Evolutionary conservation across 768 basidiomycete species (phyloP).

Genomic region (Boletellus emodensis): DNA sequence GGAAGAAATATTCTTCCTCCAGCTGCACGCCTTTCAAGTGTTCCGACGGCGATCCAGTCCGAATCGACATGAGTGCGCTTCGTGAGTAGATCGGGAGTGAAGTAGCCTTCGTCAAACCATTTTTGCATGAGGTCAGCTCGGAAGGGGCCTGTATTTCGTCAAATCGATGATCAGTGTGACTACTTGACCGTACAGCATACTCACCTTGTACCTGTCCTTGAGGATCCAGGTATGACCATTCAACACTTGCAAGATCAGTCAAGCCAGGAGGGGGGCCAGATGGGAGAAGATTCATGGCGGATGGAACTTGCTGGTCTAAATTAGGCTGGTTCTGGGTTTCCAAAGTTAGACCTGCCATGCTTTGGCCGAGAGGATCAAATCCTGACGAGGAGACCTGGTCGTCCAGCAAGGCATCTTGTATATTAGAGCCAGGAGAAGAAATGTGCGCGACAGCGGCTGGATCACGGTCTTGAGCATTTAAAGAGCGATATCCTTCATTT

Average conservation of each 20-base stretch:
- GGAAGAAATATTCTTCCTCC: slow-evolving; percentile 63
- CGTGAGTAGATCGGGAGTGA: slow-evolving; percentile 77
- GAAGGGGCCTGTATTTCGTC: slow-evolving; percentile 68
- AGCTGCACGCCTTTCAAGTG: slow-evolving; percentile 48
- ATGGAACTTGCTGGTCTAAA: slow-evolving; percentile 1
- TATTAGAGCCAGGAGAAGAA: slow-evolving; percentile 10
- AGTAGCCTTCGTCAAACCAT: slow-evolving; percentile 91
- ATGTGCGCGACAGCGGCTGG: slow-evolving; percentile 6
- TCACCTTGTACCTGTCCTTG: slow-evolving; percentile 88
- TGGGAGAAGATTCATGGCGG: slow-evolving; percentile 14
- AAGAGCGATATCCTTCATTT: slow-evolving; percentile 3
- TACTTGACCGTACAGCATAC: slow-evolving; percentile 2
- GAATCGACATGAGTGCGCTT: slow-evolving; percentile 69
- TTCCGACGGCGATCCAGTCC: slow-evolving; percentile 64
- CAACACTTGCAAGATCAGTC: slow-evolving; percentile 54
- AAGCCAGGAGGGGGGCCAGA: slow-evolving; percentile 43
- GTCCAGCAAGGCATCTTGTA: slow-evolving; percentile 3
- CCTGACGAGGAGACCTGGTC: slow-evolving; percentile 8
- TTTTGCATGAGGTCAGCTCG: slow-evolving; percentile 88
- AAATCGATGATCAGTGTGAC: not conserved
- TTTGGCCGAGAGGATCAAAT: slow-evolving; percentile 6
- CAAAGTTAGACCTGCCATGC: slow-evolving; percentile 16
- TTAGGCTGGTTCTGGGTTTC: slow-evolving; percentile 8
- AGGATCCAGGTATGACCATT: slow-evolving; percentile 94
- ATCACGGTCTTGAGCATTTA: slow-evolving; percentile 7